phyloP scores from a whole-genome alignment of 1,284 basidiomycete species.

The Xanthoconium separans region DNA sequence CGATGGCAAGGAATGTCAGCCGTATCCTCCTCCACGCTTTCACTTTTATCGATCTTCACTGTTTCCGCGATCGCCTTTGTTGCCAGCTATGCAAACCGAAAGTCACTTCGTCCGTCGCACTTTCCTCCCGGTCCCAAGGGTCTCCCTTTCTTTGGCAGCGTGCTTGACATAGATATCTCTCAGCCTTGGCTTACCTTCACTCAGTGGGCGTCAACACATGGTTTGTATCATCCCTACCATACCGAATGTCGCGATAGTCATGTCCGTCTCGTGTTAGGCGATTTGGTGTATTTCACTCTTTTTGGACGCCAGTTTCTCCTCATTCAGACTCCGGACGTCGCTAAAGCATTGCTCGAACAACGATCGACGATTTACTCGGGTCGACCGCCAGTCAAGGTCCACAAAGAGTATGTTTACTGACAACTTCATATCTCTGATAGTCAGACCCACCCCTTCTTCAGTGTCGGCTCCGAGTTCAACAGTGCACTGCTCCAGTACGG shows the following conservation, averaged over 20 bases:
- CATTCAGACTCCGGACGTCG: slow-evolving; percentile 32
- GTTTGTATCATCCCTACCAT: slow-evolving; percentile 16
- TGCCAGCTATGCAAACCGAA: slow-evolving; percentile 12
- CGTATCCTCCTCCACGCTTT: slow-evolving; percentile 6
- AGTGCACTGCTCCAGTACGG: slow-evolving; percentile 31
- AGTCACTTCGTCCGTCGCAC: neutral
- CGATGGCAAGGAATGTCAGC: slow-evolving; percentile 6
- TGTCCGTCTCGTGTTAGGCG: slow-evolving; percentile 13
- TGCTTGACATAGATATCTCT: slow-evolving; percentile 24
- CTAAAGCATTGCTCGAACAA: slow-evolving; percentile 35
- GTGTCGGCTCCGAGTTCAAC: slow-evolving; percentile 32
- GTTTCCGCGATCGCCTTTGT: slow-evolving; percentile 11
- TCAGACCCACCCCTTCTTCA: slow-evolving; percentile 8
- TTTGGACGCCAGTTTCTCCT: slow-evolving; percentile 28
- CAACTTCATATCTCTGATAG: neutral
- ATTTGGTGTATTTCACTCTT: slow-evolving; percentile 29
- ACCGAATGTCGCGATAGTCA: slow-evolving; percentile 2
- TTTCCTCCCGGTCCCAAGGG: slow-evolving; percentile 32
- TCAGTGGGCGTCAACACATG: slow-evolving; percentile 28
- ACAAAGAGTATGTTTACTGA: slow-evolving; percentile 18
- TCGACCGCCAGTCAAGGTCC: slow-evolving; percentile 29
- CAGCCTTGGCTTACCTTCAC: slow-evolving; percentile 33
- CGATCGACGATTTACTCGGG: slow-evolving; percentile 36
- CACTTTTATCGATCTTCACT: slow-evolving; percentile 4
- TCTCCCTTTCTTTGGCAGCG: slow-evolving; percentile 30